Conservation (phyloP, 108 stramenopile species). For the Pseudonitzschia multiseries region DNA sequence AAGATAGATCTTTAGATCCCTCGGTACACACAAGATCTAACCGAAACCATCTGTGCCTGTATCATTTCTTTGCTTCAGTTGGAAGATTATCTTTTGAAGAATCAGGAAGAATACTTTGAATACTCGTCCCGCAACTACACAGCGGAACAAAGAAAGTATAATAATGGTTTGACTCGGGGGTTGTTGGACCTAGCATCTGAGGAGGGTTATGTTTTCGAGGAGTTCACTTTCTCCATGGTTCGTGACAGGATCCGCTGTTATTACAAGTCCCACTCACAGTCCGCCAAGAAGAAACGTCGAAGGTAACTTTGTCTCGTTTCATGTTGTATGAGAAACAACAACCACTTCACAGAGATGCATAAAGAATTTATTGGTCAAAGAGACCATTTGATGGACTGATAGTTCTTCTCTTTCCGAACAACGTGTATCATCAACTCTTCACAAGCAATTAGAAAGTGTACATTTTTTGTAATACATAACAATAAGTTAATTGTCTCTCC, state of each 20-base stretch:
- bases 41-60: neutral
- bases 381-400: neutral
- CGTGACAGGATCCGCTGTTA: slow-evolving; percentile 71
- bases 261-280: slow-evolving; percentile 63
- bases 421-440: neutral
- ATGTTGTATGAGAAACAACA: neutral
- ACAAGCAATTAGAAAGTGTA: neutral
- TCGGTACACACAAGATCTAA: neutral
- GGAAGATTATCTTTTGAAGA: slow-evolving; percentile 45
- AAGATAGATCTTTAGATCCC: neutral
- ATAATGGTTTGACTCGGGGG: slow-evolving; percentile 78
- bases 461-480: slow-evolving; percentile 9
- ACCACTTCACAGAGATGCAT: neutral
- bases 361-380: neutral
- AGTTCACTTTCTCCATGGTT: slow-evolving; percentile 59
- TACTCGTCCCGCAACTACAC: slow-evolving; percentile 79
- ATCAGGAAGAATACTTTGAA: slow-evolving; percentile 53
- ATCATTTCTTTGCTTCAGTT: slow-evolving; percentile 29
- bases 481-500: neutral
- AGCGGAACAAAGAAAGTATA: slow-evolving; percentile 77
- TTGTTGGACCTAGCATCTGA: slow-evolving; percentile 66
- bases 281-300: slow-evolving; percentile 45
- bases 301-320: neutral
- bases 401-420: neutral
- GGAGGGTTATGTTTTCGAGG: slow-evolving; percentile 78